Percentiles rank a stretch among this genome's conserved stretches.
Evolutionary conservation across 2,329 filamentous ascomycete species (phyloP).

Genomic region (Beauveria caledonica): DNA sequence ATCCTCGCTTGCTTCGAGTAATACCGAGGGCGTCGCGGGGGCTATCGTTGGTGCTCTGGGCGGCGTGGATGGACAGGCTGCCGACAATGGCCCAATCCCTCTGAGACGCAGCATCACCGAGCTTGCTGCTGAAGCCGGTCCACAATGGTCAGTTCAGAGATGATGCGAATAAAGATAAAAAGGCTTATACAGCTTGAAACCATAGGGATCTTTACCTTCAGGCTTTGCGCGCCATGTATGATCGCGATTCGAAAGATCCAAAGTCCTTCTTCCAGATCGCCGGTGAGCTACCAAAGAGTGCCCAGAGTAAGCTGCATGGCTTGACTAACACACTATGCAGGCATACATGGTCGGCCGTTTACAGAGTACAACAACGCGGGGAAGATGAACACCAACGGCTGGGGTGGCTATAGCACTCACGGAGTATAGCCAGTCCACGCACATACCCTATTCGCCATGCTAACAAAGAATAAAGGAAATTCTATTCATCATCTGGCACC

Average conservation of each 20-base stretch:
- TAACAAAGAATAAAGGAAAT: constrained; percentile 29
- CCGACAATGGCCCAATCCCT: constrained; percentile 25
- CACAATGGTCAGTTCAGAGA: constrained; percentile 27
- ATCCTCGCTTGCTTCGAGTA: background rate
- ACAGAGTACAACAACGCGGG: constrained; percentile 35
- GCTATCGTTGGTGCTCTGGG: background rate
- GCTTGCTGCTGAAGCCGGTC: constrained; percentile 32
- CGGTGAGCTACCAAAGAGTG: constrained; percentile 25
- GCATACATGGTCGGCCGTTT: constrained; percentile 35
- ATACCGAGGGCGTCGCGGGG: background rate
- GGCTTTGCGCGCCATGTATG: constrained; percentile 35
- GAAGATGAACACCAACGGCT: constrained; percentile 19
- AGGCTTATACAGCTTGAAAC: background rate
- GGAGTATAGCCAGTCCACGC: constrained; percentile 26
- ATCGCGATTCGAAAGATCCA: constrained; percentile 30
- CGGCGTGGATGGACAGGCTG: background rate
- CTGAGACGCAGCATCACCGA: constrained; percentile 40
- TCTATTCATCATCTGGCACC: constrained; percentile 47
- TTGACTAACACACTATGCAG: constrained; percentile 17
- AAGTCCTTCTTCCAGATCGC: constrained; percentile 43
- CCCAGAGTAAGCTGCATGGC: no score
- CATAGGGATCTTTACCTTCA: constrained; percentile 42
- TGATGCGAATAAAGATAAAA: background rate
- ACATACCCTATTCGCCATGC: background rate
- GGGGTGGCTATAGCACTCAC: constrained; percentile 39